Base-by-base conservation (phyloP, 2,329 filamentous ascomycete genomes). In the Aspergillus sp. region DNA sequence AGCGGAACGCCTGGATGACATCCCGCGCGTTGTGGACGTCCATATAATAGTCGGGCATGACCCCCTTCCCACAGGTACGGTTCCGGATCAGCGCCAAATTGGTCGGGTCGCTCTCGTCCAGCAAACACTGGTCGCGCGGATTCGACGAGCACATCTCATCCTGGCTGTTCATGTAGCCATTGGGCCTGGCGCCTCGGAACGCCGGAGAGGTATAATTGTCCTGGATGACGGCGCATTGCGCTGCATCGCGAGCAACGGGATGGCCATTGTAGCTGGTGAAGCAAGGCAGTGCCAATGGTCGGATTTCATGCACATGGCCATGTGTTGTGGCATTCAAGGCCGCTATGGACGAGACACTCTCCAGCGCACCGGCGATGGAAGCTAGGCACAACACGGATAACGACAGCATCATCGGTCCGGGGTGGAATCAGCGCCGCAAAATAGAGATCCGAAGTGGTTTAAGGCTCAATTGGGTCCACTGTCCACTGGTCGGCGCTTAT, bases 91-190 rank as follows among this genome's bases (percentile, higher is more conserved):
- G 46, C 42, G 48, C 26, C 2, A 46, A 42, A 32, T 52, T 47
- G 10, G 51, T 48, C 9, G 52, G 52, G 26, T 54, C 41, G 30
- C 41, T 47, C 32, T 45, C 50, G n/a, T 54, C 52, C 7, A 54
- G 49, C 12, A 54, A 41, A 5, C 52, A 54, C 12, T 55, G 53
- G 36, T 55, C 43, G 27, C 39, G 30, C 7, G 53, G 53, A 30
- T 53, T 44, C 5, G 53, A 55, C 10, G 50, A 47, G 44, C 53
- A 55, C 50, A 55, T 55, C 40, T 55, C 53, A 43, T 48, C 53
- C 42, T 55, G 53, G 12, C 53, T 54, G 43, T 55, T 55, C 53
- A 55, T 55, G 46, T 55, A 55, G 7, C 53, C 53, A 53, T 51
- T 55, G 28, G 52, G 48, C 5, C 46, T 41, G 29, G 51, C 51